Evolutionary conservation across 2,329 filamentous ascomycete genomes (phyloP).

Genomic region (Phialophora macrospora): DNA sequence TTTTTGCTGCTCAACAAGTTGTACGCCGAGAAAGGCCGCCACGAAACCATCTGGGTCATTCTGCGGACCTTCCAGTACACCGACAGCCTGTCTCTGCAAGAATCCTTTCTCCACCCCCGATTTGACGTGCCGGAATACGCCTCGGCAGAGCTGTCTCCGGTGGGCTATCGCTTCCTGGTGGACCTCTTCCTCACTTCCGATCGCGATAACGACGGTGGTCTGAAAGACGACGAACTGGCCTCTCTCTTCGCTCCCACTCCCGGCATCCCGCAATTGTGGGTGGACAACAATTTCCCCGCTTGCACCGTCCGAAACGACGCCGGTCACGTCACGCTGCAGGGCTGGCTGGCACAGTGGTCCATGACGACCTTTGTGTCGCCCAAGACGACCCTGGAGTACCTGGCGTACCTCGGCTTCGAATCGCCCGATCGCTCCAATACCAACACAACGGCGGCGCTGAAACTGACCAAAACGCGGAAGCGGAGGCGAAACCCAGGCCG

Average conservation of each 20-base stretch:
- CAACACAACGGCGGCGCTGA: constrained; percentile 80
- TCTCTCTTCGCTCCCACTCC: constrained; percentile 92
- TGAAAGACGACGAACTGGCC: constrained; percentile 82
- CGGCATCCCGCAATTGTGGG: constrained; percentile 83
- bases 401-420: constrained; percentile 95
- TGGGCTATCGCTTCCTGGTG: constrained; percentile 96
- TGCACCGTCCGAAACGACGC: constrained; percentile 95
- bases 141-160: constrained; percentile 90
- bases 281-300: constrained; percentile 85
- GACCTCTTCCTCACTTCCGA: constrained; percentile 94
- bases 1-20: constrained; percentile 93
- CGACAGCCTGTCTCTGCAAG: constrained; percentile 88
- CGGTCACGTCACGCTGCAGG: constrained; percentile 92
- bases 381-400: constrained; percentile 91
- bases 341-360: constrained; percentile 98
- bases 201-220: constrained; percentile 93
- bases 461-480: constrained; percentile 90
- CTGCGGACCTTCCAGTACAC: constrained; percentile 94
- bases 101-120: constrained; percentile 88
- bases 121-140: constrained; percentile 92
- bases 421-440: constrained; percentile 72
- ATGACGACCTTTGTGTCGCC: constrained; percentile 99
- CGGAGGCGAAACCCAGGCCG: constrained; percentile 78
- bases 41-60: constrained; percentile 98
- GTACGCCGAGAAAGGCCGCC: constrained; percentile 94